Evolutionary conservation across 2,329 filamentous ascomycete species (phyloP), one percentile per base, ranked within the genome.

Genomic region (Diaporthe citri): DNA sequence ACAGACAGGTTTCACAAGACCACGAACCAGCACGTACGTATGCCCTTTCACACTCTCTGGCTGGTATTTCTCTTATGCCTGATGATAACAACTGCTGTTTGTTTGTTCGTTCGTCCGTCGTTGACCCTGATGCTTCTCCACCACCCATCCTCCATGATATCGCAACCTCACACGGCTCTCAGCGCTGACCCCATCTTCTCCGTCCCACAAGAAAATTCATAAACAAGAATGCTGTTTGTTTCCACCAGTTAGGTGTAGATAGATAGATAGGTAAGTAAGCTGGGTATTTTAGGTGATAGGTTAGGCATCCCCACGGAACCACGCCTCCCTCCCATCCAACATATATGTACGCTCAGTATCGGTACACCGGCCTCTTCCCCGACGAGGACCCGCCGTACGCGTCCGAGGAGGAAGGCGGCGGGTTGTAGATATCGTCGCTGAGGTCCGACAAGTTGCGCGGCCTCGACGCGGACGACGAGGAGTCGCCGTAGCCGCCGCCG

Each of bases 351-450:
- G 28, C 57, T 73, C 59, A 78, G 62, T 79, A 78, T 36, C 77
- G 74, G 51, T 77, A 78, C 12, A 76, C 74, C 10, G 78, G 77
- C 48, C 70, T 72, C 59, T 79, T 78, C 17, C 71, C 74, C 25
- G 74, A 55, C 4, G 74, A 73, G 0, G 76, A 71, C 3, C 64
- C 57, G 2, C 72, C 73, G 55, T 71, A 55, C 55, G 72, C 20
- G 8, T 70, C 57, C 48, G 70, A 51, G 9, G 60, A 15, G 9
- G 41, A 20, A 4, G 15, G 7, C 13, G 70, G 46, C 25, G 70
- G 31, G 20, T 36, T 48, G 22, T 76, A 76, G 34, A 76, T 55
- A 6, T 73, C 75, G 9, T 75, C 73, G n/a, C 52, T 64, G 25
- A 36, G 48, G 28, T 57, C 67, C 25, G 62, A 74, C 15, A 77